These are phyloP conservation scores for Ogataea saltuana DNA, from an alignment of 805 yeast species.

Conservation along the genomic window DNA sequence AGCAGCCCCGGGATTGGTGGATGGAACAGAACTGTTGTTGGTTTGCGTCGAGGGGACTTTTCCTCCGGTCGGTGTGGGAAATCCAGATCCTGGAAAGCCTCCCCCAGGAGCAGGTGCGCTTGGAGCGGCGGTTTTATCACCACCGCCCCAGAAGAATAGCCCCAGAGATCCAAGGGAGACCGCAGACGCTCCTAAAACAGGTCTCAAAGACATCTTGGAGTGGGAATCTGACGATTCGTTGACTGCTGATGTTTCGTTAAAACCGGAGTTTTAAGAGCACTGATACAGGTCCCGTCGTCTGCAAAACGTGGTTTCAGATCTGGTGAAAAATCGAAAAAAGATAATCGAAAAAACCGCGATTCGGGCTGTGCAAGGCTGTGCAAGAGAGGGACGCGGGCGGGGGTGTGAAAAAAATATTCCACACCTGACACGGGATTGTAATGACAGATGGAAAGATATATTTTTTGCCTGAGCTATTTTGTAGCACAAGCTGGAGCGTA, in stretches of 20 bases:
- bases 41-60: conserved; percentile 5
- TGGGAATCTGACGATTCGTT: neutral
- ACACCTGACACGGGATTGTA: too few relatives aligned
- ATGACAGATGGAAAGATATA: too few relatives aligned
- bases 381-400: too few relatives aligned
- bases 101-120: conserved; percentile 22
- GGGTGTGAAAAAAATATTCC: too few relatives aligned
- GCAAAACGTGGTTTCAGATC: too few relatives aligned
- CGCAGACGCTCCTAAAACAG: conserved; percentile 19
- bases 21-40: neutral
- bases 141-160: conserved; percentile 33
- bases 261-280: too few relatives aligned
- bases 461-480: too few relatives aligned
- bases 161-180: conserved; percentile 29
- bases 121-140: conserved; percentile 19
- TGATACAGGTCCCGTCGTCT: too few relatives aligned
- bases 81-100: conserved; percentile 10
- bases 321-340: too few relatives aligned
- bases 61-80: conserved; percentile 16
- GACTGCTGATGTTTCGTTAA: neutral
- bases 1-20: conserved; percentile 20
- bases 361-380: too few relatives aligned
- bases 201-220: conserved; percentile 14
- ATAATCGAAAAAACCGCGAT: too few relatives aligned
- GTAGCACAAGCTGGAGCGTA: too few relatives aligned